Percentiles rank a stretch among this genome's conserved stretches.
These are phyloP conservation scores for Truncatella angustata DNA, from an alignment of 2,329 filamentous ascomycete genomes.

Conservation along the genomic window DNA sequence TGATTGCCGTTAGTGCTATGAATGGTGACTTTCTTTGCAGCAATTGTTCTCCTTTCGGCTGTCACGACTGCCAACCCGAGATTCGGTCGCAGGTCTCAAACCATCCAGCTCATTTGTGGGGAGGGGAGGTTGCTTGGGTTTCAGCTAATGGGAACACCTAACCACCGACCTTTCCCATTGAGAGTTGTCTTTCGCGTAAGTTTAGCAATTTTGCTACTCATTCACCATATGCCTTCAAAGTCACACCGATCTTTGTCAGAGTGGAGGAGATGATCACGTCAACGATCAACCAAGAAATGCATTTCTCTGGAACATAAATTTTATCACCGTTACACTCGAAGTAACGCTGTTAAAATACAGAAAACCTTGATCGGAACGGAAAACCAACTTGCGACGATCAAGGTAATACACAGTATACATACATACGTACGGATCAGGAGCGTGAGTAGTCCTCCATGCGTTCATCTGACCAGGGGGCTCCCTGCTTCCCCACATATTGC, in stretches of 20 bases:
- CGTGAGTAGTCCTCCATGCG: too few relatives aligned
- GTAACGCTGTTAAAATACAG: too few relatives aligned
- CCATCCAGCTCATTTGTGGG: not conserved
- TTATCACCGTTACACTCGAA: too few relatives aligned
- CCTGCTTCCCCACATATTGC: too few relatives aligned
- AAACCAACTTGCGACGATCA: too few relatives aligned
- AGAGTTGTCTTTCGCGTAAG: not conserved
- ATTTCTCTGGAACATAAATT: not conserved
- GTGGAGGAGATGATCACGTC: not conserved
- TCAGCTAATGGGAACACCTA: not conserved
- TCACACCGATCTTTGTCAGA: conserved; percentile 3
- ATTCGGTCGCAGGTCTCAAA: too few relatives aligned
- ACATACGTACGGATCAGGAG: too few relatives aligned
- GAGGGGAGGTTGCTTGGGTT: not conserved
- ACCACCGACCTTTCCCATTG: not conserved
- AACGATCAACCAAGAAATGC: not conserved
- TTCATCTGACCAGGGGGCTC: too few relatives aligned
- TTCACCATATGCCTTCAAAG: not conserved
- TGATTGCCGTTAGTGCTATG: conserved; percentile 3
- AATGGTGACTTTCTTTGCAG: too few relatives aligned
- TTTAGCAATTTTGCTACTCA: not conserved
- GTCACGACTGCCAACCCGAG: not conserved
- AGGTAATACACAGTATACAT: too few relatives aligned
- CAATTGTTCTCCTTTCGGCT: not conserved
- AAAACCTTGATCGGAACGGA: too few relatives aligned